Percentiles rank a stretch among this genome's conserved stretches.
phyloP scores from a whole-genome alignment of 2,329 filamentous ascomycete species.

The Xylariaceae sp. region DNA sequence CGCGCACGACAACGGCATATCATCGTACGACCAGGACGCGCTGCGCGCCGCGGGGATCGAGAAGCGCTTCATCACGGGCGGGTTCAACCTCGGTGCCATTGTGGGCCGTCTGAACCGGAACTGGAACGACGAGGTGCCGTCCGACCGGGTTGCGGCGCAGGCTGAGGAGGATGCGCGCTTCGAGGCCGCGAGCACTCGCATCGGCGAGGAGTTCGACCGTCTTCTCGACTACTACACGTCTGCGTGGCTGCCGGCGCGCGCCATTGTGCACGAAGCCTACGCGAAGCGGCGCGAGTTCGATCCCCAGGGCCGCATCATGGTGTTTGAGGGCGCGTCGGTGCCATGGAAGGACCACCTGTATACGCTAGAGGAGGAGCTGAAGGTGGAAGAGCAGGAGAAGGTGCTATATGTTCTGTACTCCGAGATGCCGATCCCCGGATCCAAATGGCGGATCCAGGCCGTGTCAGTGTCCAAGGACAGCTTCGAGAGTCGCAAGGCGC shows the following conservation, averaged over 20 bases:
- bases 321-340: slow-evolving; percentile 71
- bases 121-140: slow-evolving; percentile 63
- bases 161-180: slow-evolving; percentile 78
- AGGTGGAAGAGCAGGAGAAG: slow-evolving; percentile 44
- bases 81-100: slow-evolving; percentile 78
- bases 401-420: slow-evolving; percentile 89
- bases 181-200: slow-evolving; percentile 69
- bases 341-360: slow-evolving; percentile 98
- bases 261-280: slow-evolving; percentile 74
- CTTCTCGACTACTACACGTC: slow-evolving; percentile 71
- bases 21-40: slow-evolving; percentile 68
- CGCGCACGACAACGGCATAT: slow-evolving; percentile 95
- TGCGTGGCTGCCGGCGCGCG: slow-evolving; percentile 84
- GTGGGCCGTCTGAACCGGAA: slow-evolving; percentile 76
- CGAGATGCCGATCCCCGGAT: slow-evolving; percentile 67
- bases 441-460: slow-evolving; percentile 91
- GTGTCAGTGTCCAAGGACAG: slow-evolving; percentile 82
- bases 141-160: slow-evolving; percentile 58
- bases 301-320: slow-evolving; percentile 70
- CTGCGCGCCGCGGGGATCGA: slow-evolving; percentile 67
- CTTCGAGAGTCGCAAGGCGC: slow-evolving; percentile 85
- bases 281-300: slow-evolving; percentile 63
- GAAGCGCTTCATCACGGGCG: slow-evolving; percentile 79
- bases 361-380: slow-evolving; percentile 66
- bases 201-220: slow-evolving; percentile 82